Percentiles rank a stretch among this genome's conserved stretches.
These are phyloP conservation scores for Salix viminalis DNA, from an alignment of 345 rosid genomes.

Conservation along the genomic window DNA sequence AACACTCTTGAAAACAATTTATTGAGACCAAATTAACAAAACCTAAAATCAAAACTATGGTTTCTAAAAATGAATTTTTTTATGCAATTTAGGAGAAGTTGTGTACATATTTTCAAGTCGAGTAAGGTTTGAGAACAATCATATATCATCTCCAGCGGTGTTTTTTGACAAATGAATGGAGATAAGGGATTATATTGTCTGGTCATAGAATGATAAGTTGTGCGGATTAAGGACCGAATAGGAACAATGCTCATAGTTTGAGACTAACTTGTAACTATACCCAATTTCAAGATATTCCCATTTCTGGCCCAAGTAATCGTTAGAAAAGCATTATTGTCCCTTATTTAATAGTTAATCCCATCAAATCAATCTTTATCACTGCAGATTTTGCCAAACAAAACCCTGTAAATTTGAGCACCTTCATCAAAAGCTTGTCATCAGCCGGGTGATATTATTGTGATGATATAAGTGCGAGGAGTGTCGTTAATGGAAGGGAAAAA, in stretches of 20 bases:
- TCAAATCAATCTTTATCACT: not conserved
- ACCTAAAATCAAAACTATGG: not conserved
- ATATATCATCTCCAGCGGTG: not conserved
- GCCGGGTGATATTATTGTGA: not conserved
- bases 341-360: not conserved
- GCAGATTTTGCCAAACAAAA: too few species aligned
- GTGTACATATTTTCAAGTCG: not conserved
- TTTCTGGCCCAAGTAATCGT: not conserved
- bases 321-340: not conserved
- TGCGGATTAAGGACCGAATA: not conserved
- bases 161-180: not conserved
- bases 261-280: not conserved
- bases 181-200: not conserved
- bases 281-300: not conserved
- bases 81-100: not conserved
- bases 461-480: not conserved
- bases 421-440: not conserved
- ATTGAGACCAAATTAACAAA: not conserved
- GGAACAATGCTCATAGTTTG: not conserved
- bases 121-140: not conserved
- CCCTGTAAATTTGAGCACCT: not conserved
- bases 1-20: not conserved
- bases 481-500: not conserved
- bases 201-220: not conserved
- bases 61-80: not conserved